phyloP scores from a whole-genome alignment of 495 filamentous ascomycete genomes.

The Chaetomium fimeti region DNA sequence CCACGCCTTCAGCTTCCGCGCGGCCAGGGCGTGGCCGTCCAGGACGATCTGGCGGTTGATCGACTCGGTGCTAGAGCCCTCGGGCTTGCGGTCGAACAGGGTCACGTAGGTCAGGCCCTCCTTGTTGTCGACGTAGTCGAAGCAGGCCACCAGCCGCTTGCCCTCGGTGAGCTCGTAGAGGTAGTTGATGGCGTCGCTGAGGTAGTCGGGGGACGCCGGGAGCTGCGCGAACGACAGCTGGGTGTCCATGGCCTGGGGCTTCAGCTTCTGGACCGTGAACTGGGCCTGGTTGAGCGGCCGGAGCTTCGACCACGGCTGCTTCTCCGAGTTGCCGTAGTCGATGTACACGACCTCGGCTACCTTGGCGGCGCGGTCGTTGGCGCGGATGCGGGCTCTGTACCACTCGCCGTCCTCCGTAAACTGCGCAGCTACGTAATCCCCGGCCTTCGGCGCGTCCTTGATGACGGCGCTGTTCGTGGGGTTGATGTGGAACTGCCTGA shows the following conservation, averaged over 20 bases:
- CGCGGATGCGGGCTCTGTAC: constrained; percentile 89
- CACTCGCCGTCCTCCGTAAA: constrained; percentile 85
- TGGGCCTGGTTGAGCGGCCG: constrained; percentile 73
- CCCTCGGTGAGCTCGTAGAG: constrained; percentile 65
- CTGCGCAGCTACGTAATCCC: constrained; percentile 83
- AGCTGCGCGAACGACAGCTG: constrained; percentile 87
- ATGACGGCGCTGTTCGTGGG: constrained; percentile 68
- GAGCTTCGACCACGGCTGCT: constrained; percentile 75
- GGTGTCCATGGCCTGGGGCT: constrained; percentile 82
- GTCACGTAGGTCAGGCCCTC: constrained; percentile 82
- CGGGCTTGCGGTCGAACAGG: constrained; percentile 74
- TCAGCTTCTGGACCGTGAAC: constrained; percentile 75
- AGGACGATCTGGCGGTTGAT: constrained; percentile 81
- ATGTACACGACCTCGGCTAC: constrained; percentile 88
- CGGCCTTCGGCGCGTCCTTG: constrained; percentile 77
- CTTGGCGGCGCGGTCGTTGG: constrained; percentile 87
- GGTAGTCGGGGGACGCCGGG: constrained; percentile 72
- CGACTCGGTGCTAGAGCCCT: constrained; percentile 54
- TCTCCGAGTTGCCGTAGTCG: constrained; percentile 94
- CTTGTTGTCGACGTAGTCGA: constrained; percentile 71
- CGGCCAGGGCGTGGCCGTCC: constrained; percentile 86
- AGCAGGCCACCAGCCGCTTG: constrained; percentile 79
- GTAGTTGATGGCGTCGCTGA: constrained; percentile 70
- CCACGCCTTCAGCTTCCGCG: constrained; percentile 83
- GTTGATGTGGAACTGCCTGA: constrained; percentile 82